phyloP scores from a whole-genome alignment of 2,329 filamentous ascomycete species.

The Hirsutella thompsonii region DNA sequence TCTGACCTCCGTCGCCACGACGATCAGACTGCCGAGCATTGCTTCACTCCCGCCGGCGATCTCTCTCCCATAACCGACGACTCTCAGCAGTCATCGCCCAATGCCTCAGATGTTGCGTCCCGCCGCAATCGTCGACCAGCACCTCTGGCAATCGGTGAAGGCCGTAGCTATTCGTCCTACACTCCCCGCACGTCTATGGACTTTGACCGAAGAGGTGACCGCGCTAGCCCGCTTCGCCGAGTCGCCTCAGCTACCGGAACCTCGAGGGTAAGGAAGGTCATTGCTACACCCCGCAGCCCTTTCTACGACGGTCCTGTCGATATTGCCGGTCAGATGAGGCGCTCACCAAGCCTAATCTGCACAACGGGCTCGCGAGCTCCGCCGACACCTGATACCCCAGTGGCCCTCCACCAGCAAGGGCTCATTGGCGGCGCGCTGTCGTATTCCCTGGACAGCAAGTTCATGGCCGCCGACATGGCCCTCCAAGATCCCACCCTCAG shows the following conservation, averaged over 20 bases:
- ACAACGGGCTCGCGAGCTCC: constrained; percentile 30
- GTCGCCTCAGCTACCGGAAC: constrained; percentile 37
- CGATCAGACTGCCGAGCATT: background rate
- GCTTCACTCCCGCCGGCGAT: background rate
- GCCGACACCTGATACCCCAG: constrained; percentile 35
- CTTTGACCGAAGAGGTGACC: constrained; percentile 28
- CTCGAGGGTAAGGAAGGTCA: constrained; percentile 19
- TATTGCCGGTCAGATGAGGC: constrained; percentile 25
- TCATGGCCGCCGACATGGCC: constrained; percentile 13
- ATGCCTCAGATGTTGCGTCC: constrained; percentile 39
- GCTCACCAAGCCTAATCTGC: constrained; percentile 26
- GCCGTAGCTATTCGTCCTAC: constrained; percentile 28
- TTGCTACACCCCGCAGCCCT: constrained; percentile 20
- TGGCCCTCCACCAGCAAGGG: constrained; percentile 23
- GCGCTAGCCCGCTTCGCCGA: constrained; percentile 36
- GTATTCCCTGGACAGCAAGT: constrained; percentile 18
- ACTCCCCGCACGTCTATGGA: constrained; percentile 36
- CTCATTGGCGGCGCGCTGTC: constrained; percentile 26
- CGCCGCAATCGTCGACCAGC: constrained; percentile 33
- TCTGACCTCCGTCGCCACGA: background rate
- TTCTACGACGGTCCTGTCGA: constrained; percentile 25
- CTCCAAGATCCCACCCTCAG: constrained; percentile 31
- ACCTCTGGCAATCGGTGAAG: constrained; percentile 31
- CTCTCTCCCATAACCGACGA: constrained; percentile 5
- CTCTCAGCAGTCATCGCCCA: constrained; percentile 31